A percentile compares a stretch with the other conserved stretches of the same genome.
Evolutionary conservation across 805 yeast species (phyloP).

Genomic region (Candida qinlingensis): DNA sequence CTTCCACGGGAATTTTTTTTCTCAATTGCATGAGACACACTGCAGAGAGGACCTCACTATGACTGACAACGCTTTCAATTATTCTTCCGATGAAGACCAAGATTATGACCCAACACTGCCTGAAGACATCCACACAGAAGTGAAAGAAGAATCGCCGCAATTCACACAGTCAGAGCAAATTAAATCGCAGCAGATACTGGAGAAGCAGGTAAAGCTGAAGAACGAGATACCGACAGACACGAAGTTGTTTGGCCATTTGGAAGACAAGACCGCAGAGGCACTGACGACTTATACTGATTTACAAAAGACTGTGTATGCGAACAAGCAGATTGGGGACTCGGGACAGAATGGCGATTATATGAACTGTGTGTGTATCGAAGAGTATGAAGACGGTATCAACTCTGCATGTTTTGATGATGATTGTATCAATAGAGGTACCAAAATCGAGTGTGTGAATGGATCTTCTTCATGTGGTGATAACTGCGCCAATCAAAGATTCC

Average conservation of each 20-base stretch:
- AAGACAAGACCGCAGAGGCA: conserved; percentile 69
- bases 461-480: conserved; percentile 64
- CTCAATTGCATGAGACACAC: no score
- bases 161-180: conserved; percentile 17
- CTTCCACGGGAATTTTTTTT: no score
- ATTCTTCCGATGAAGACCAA: conserved; percentile 14
- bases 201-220: conserved; percentile 13
- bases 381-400: conserved; percentile 38
- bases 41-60: not conserved
- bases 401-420: conserved; percentile 81
- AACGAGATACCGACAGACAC: conserved; percentile 18
- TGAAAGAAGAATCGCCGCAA: conserved; percentile 11
- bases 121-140: not conserved
- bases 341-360: conserved; percentile 73
- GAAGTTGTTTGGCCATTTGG: conserved; percentile 30
- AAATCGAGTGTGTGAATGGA: conserved; percentile 81
- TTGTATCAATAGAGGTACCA: conserved; percentile 88
- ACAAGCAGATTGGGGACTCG: conserved; percentile 58
- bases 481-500: conserved; percentile 89
- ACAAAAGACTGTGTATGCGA: conserved; percentile 55
- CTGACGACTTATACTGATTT: conserved; percentile 48
- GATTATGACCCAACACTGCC: conserved; percentile 13
- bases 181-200: conserved; percentile 15
- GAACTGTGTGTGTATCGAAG: conserved; percentile 83
- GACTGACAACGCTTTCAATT: not conserved